Evolutionary conservation across 495 filamentous ascomycete species (phyloP).

Genomic region (Chaetomidium leptoderma): DNA sequence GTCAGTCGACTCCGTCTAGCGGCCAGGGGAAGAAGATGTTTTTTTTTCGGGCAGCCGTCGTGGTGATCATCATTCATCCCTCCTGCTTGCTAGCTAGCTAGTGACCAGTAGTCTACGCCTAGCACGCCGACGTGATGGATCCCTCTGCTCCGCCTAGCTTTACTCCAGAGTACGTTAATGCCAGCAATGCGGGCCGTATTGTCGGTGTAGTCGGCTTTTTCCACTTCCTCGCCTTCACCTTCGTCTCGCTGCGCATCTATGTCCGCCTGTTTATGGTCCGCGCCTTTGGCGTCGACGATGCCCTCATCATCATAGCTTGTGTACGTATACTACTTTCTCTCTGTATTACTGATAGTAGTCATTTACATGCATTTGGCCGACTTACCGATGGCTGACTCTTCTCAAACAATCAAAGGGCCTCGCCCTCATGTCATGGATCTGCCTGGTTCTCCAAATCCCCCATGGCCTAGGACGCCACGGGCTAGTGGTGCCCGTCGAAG

Average conservation of each 20-base stretch:
- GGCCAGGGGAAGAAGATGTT: too few relatives aligned
- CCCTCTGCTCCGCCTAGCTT: neutral
- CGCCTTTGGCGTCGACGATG: constrained; percentile 37
- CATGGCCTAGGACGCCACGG: constrained; percentile 40
- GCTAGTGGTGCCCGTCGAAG: constrained; percentile 20
- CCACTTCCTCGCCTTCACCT: constrained; percentile 17
- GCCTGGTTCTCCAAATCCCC: constrained; percentile 24
- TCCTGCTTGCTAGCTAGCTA: neutral
- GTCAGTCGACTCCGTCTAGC: too few relatives aligned
- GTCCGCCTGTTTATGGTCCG: constrained; percentile 31
- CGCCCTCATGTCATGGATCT: constrained; percentile 18
- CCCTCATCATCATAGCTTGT: constrained; percentile 35
- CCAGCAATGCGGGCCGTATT: constrained; percentile 12
- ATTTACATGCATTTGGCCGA: too few relatives aligned
- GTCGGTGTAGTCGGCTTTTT: constrained; percentile 16
- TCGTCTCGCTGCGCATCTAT: constrained; percentile 26
- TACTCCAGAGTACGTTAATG: constrained; percentile 10
- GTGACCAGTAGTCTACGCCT: too few relatives aligned
- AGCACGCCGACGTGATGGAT: neutral
- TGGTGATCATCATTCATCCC: neutral
- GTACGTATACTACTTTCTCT: constrained; percentile 11
- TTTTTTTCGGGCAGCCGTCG: neutral
- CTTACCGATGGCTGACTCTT: neutral
- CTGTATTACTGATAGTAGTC: too few relatives aligned
- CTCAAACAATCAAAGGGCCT: neutral